A percentile compares a stretch with the other conserved stretches of the same genome.
Evolutionary conservation across 345 rosid genomes (phyloP).

Genomic region (Hypericum androsaemum): DNA sequence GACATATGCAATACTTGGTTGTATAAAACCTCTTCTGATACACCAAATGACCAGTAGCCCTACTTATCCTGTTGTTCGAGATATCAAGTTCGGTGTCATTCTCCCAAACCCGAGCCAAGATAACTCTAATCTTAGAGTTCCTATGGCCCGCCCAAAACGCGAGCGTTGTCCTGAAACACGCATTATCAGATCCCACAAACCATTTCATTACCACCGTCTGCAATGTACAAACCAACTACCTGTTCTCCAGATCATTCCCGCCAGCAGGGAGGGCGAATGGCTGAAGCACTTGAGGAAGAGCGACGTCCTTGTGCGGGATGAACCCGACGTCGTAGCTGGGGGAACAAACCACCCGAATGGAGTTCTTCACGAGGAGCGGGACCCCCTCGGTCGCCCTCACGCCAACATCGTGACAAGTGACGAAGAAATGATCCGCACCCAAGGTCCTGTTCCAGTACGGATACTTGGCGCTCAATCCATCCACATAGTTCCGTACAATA

Average conservation of each 20-base stretch:
- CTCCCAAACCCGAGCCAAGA: conserved; percentile 92
- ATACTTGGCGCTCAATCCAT: conserved; percentile 54
- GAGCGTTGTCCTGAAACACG: conserved; percentile 61
- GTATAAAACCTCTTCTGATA: conserved; percentile 88
- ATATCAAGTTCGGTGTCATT: conserved; percentile 88
- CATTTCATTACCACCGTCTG: too few species aligned
- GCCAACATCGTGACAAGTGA: conserved; percentile 94
- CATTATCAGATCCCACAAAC: too few species aligned
- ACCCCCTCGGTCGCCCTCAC: conserved; percentile 87
- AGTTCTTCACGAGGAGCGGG: conserved; percentile 70
- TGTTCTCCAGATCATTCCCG: conserved; percentile 68
- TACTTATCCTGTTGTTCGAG: conserved; percentile 71
- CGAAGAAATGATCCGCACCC: conserved; percentile 97
- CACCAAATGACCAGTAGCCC: conserved; percentile 71
- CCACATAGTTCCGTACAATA: conserved; percentile 67
- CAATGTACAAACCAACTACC: conserved; percentile 25
- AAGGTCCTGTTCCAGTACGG: conserved; percentile 95
- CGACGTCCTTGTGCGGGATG: conserved; percentile 96
- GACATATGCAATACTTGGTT: conserved; percentile 91
- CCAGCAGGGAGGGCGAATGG: conserved; percentile 94
- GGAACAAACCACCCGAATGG: conserved; percentile 88
- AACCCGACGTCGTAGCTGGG: conserved; percentile 91
- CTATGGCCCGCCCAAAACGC: conserved; percentile 99
- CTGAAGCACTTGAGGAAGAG: conserved; percentile 89
- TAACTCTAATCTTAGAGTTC: conserved; percentile 87